A percentile compares a stretch with the other conserved stretches of the same genome.
Evolutionary conservation across 805 yeast genomes (phyloP).

Genomic region (Myxozyma melibiosi): DNA sequence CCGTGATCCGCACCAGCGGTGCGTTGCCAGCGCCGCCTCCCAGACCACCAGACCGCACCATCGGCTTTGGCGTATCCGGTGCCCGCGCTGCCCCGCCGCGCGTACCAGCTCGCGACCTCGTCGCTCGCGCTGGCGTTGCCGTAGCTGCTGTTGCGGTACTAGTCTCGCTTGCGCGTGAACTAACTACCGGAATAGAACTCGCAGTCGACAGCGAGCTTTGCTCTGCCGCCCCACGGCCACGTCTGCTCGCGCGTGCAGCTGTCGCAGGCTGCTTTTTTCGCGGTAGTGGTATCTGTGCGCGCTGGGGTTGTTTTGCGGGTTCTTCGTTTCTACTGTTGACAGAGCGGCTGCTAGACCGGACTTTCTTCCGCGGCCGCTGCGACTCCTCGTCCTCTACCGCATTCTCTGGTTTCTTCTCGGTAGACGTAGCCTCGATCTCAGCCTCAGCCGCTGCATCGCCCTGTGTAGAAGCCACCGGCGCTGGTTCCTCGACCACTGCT

Average conservation of each 20-base stretch:
- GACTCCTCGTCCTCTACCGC: too few species aligned
- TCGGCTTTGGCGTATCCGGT: background rate
- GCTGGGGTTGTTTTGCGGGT: background rate
- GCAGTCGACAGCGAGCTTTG: background rate
- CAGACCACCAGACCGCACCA: too few species aligned
- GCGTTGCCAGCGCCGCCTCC: background rate
- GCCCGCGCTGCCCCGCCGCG: background rate
- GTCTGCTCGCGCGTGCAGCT: background rate
- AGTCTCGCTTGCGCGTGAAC: background rate
- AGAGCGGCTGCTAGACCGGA: background rate
- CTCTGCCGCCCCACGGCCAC: background rate
- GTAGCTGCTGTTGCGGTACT: too few species aligned
- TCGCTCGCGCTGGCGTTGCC: too few species aligned
- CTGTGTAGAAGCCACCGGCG: background rate
- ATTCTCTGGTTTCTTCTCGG: too few species aligned
- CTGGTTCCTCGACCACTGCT: constrained; percentile 1
- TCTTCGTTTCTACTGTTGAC: background rate
- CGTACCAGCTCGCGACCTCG: background rate
- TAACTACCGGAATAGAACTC: constrained; percentile 5
- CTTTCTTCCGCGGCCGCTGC: background rate
- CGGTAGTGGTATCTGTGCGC: background rate
- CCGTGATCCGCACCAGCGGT: constrained; percentile 20
- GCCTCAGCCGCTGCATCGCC: background rate
- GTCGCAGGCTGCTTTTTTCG: constrained; percentile 7
- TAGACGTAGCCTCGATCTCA: too few species aligned